Evolutionary conservation across 2,329 filamentous ascomycete genomes (phyloP).

Genomic region (Monosporascus sp.): DNA sequence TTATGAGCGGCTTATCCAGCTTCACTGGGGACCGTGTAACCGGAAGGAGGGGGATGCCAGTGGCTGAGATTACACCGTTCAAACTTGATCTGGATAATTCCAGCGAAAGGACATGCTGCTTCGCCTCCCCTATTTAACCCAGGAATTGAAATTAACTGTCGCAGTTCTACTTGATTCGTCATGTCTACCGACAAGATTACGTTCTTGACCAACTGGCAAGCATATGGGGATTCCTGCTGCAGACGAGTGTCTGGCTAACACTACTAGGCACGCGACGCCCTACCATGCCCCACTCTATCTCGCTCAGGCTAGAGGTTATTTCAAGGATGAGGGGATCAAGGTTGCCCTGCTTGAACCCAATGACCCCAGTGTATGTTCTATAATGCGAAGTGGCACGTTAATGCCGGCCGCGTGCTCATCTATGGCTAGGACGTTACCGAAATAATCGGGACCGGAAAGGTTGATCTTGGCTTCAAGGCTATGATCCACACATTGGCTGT

Average conservation of each 20-base stretch:
- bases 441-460: conserved; percentile 70
- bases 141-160: conserved; percentile 36
- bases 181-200: conserved; percentile 85
- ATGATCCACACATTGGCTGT: conserved; percentile 79
- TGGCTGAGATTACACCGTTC: conserved; percentile 23
- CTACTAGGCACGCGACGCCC: conserved; percentile 67
- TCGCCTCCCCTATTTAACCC: conserved; percentile 34
- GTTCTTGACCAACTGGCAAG: conserved; percentile 77
- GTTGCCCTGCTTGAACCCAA: conserved; percentile 74
- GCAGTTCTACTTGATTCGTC: conserved; percentile 42
- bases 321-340: conserved; percentile 69
- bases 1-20: conserved; percentile 1
- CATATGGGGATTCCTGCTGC: conserved; percentile 8
- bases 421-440: conserved; percentile 64
- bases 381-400: background rate
- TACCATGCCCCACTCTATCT: conserved; percentile 76
- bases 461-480: conserved; percentile 75
- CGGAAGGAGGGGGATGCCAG: conserved; percentile 6
- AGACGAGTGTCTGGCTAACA: conserved; percentile 11
- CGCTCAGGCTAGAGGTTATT: conserved; percentile 70
- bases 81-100: conserved; percentile 85
- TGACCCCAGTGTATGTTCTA: conserved; percentile 59
- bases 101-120: conserved; percentile 85
- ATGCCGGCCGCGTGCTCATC: conserved; percentile 7
- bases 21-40: conserved; percentile 8